A percentile compares a stretch with the other conserved stretches of the same genome.
Conservation (phyloP, 805 yeast genomes). For the Scheffersomyces amazonensis region DNA sequence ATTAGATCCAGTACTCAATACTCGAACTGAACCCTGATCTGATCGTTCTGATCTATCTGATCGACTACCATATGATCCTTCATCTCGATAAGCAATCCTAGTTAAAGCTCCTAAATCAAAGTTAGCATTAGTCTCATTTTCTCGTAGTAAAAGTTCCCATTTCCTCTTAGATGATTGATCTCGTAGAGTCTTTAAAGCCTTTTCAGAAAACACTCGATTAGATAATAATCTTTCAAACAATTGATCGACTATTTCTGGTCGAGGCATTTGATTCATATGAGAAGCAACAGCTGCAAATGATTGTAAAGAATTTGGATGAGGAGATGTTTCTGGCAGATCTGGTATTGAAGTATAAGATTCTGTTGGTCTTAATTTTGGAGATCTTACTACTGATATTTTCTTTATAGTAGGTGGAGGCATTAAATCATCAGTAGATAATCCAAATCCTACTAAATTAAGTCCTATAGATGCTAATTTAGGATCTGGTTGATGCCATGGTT, state of each 20-base stretch:
- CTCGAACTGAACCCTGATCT: too few species aligned
- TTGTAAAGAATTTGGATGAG: conserved; percentile 17
- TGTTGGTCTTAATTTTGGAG: not conserved
- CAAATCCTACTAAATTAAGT: conserved; percentile 25
- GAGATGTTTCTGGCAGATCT: not conserved
- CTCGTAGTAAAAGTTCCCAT: conserved; percentile 43
- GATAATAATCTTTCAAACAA: conserved; percentile 39
- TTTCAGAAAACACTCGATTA: conserved; percentile 34
- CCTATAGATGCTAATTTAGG: conserved; percentile 18
- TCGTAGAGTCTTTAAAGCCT: conserved; percentile 27
- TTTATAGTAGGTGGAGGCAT: conserved; percentile 16
- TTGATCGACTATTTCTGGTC: conserved; percentile 31
- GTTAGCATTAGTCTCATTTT: conserved; percentile 33
- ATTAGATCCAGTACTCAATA: not conserved
- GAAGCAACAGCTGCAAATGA: conserved; percentile 32
- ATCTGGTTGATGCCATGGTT: not conserved
- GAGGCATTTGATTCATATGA: conserved; percentile 33
- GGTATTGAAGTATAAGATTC: not conserved
- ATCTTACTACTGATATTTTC: not conserved
- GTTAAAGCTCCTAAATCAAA: conserved; percentile 31
- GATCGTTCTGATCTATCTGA: not conserved
- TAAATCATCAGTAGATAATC: conserved; percentile 23
- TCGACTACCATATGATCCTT: too few species aligned
- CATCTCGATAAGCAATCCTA: not conserved
- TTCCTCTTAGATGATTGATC: conserved; percentile 34